Evolutionary conservation across 805 yeast genomes (phyloP).

Genomic region (Myxozyma melibiosi): DNA sequence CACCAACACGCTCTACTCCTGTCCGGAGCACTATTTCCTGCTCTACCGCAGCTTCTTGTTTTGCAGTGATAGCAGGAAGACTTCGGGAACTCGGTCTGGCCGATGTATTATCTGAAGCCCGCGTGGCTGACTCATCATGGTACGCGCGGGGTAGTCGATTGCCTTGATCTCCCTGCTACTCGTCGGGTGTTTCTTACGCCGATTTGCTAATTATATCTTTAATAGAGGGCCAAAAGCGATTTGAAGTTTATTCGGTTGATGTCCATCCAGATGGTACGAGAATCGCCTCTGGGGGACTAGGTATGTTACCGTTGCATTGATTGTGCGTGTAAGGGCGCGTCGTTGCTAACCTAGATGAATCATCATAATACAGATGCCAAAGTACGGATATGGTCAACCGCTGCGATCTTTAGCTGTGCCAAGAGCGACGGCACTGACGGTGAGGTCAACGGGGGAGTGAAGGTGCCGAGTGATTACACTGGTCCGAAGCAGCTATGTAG

Average conservation of each 20-base stretch:
- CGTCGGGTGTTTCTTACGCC: neutral
- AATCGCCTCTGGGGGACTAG: conserved; percentile 85
- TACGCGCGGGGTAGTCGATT: conserved; percentile 37
- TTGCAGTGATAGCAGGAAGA: too few relatives aligned
- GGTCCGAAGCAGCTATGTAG: conserved; percentile 66
- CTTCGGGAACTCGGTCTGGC: too few relatives aligned
- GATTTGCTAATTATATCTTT: neutral
- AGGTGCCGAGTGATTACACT: neutral
- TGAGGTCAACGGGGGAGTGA: neutral
- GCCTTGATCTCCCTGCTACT: neutral
- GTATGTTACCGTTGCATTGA: conserved; percentile 25
- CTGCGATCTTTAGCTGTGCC: conserved; percentile 72
- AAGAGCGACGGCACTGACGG: conserved; percentile 22
- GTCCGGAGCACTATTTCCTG: too few relatives aligned
- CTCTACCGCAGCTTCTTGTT: too few relatives aligned
- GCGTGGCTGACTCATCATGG: conserved; percentile 70
- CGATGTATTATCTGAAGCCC: conserved; percentile 68
- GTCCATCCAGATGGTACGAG: conserved; percentile 81
- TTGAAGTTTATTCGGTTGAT: conserved; percentile 82
- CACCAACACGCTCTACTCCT: too few relatives aligned
- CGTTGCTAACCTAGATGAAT: neutral
- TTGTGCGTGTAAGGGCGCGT: neutral
- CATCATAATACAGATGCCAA: conserved; percentile 67
- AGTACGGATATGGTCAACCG: conserved; percentile 88
- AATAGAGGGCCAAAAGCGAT: conserved; percentile 71